Evolutionary conservation across 2,329 filamentous ascomycete species (phyloP), one percentile per base, ranked within the genome.

Genomic region (Aspergillus udagawae): DNA sequence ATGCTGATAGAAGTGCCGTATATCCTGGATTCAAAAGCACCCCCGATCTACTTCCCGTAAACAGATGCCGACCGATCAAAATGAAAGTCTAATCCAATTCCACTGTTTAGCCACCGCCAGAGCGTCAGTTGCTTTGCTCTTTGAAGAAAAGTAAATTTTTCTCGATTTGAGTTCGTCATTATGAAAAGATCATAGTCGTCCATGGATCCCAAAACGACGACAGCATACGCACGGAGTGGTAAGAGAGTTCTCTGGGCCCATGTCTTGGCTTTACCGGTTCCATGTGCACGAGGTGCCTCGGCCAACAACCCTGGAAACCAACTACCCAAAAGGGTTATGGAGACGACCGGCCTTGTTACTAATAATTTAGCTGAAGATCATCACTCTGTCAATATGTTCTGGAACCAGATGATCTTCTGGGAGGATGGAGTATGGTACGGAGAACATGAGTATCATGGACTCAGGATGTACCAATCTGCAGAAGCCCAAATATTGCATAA

Each of bases 241-340:
- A 17, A 17, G 14, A 17, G 8, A 44, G 44, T 25, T 47, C 44
- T 14, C 23, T 23, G 12, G 44, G 2, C 3, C 21, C 20, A 25
- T 25, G 57, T 32, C 53, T 60, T 58, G 56, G 59, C 57, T 57
- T 48, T 54, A 53, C 32, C 61, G 48, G 53, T 55, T 51, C 52
- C 52, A 47, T 54, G 51, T 51, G 55, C 54, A 60, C 54, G 47
- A 59, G 29, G 59, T 62, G 55, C 63, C 60, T 63, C 61, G 63
- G 61, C 60, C 42, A 51, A 54, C 45, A 50, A 58, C 50, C 28
- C 10, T 12, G 3, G 28, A 35, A n/a, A n/a, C 44, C 38, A 53
- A 23, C 35, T 23, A 27, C 55, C 62, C 52, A 53, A 60, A 61
- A 51, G 47, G 60, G 62, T 57, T 27, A 61, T 54, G 57, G 44